A percentile compares a stretch with the other conserved stretches of the same genome.
These are phyloP conservation scores for Candida endomychidarum DNA, from an alignment of 805 yeast genomes.

Conservation along the genomic window DNA sequence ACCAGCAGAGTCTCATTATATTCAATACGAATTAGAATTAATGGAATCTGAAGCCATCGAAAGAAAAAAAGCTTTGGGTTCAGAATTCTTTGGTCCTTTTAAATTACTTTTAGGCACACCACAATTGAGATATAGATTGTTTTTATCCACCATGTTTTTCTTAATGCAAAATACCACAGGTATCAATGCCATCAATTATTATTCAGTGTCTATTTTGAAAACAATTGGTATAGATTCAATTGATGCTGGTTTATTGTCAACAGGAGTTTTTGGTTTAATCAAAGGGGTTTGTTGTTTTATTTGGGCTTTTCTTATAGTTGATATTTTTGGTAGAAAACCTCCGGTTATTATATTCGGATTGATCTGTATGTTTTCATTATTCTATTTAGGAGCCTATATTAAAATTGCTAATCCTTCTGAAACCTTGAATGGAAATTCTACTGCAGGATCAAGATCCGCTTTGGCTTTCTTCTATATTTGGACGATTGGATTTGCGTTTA, in stretches of 20 bases:
- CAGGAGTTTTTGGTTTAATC: constrained; percentile 53
- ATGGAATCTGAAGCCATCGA: constrained; percentile 25
- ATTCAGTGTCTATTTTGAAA: constrained; percentile 52
- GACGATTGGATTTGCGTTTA: constrained; percentile 43
- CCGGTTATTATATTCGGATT: constrained; percentile 38
- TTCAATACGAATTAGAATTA: constrained; percentile 37
- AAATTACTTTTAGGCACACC: constrained; percentile 29
- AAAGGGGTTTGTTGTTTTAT: constrained; percentile 45
- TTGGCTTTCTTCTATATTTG: constrained; percentile 47
- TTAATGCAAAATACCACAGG: constrained; percentile 49
- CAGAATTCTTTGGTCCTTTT: constrained; percentile 42
- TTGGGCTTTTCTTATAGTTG: constrained; percentile 48
- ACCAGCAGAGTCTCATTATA: constrained; percentile 37
- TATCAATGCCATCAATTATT: constrained; percentile 51
- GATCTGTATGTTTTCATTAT: constrained; percentile 45
- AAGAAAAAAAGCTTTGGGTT: constrained; percentile 30
- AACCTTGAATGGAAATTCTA: constrained; percentile 16
- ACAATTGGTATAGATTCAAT: constrained; percentile 49
- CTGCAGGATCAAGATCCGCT: constrained; percentile 44
- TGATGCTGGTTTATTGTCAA: constrained; percentile 47
- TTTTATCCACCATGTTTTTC: constrained; percentile 38
- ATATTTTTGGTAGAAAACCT: constrained; percentile 45
- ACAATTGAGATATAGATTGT: constrained; percentile 33
- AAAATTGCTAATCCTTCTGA: constrained; percentile 36
- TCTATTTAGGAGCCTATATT: constrained; percentile 50